Evolutionary conservation across 805 yeast genomes (phyloP), one percentile per base, ranked within the genome.

Genomic region (Diddensiella santjacobensis): DNA sequence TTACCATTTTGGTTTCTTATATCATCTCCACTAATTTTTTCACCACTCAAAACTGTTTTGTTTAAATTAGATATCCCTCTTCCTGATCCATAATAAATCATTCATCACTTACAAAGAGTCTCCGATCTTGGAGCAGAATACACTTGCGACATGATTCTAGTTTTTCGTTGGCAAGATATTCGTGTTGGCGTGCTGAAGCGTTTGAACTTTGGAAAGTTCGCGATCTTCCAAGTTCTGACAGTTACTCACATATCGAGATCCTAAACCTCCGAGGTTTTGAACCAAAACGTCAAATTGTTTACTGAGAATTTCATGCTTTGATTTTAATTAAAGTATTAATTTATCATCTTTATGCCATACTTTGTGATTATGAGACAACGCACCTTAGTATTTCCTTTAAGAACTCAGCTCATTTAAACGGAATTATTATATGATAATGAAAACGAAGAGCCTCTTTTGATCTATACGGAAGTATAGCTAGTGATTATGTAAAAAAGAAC

Each of bases 21-120:
- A 63, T 93, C 99, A 61, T 90, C 96, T 49, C 99, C 99, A 67
- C 95, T 83, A 57, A 88, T 71, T 69, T 93, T 91, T 66, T 93
- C 96, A 59, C 97, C 99, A 60, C 96, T 96, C 56, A 93, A 81
- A 69, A 93, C 77, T 72, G 47, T 23, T n/a, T n/a, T n/a, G n/a
- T n/a, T n/a, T n/a, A n/a, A n/a, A 45, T 54, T 54, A 42, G 51
- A 52, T 33, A 47, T 8, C 4, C 8, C n/a, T n/a, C 2, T 13
- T 10, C 18, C 22, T 44, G 20, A 24, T 3, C 4, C 2, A 22
- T 4, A 3, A 29, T 31, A 36, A 8, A 26, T n/a, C n/a, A n/a
- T n/a, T n/a, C n/a, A n/a, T 22, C 22, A 69, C 77, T 51, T 69
- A 73, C 78, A 90, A 54, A 91, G 75, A 40, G 97, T 89, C 61